phyloP scores from a whole-genome alignment of 768 basidiomycete species.

The Podaxis sp. region DNA sequence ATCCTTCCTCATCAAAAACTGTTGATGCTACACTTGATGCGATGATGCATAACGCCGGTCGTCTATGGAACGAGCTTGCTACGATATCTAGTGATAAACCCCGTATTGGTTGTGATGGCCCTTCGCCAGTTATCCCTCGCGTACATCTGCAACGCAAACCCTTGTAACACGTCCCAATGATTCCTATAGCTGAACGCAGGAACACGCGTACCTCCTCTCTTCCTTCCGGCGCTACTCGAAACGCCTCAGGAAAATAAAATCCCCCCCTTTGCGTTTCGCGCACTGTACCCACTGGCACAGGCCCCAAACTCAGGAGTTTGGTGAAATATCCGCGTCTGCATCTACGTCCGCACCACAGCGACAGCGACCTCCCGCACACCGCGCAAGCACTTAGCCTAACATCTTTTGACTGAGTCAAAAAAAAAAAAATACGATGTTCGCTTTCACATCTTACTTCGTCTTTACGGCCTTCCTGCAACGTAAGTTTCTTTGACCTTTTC shows the following conservation, averaged over 20 bases:
- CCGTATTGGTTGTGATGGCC: too few relatives aligned
- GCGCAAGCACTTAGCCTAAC: neutral
- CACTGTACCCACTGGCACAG: neutral
- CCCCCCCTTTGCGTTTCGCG: neutral
- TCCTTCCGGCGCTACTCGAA: neutral
- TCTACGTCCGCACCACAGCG: neutral
- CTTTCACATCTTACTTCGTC: neutral
- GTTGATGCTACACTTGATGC: neutral
- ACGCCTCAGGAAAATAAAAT: neutral
- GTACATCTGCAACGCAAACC: neutral
- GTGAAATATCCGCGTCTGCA: neutral
- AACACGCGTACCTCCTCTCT: neutral
- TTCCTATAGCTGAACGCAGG: neutral
- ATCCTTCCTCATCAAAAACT: neutral
- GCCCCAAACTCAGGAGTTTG: conserved; percentile 12
- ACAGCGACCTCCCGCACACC: neutral
- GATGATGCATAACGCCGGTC: neutral
- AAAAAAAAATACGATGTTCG: neutral
- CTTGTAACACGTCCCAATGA: neutral
- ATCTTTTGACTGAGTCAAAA: neutral
- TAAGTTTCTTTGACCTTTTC: neutral
- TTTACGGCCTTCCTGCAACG: conserved; percentile 6
- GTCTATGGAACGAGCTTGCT: neutral
- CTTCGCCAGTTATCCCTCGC: too few relatives aligned
- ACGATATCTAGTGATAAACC: too few relatives aligned